phyloP scores from a whole-genome alignment of 2,329 filamentous ascomycete species.

The Aspergillus sp. region DNA sequence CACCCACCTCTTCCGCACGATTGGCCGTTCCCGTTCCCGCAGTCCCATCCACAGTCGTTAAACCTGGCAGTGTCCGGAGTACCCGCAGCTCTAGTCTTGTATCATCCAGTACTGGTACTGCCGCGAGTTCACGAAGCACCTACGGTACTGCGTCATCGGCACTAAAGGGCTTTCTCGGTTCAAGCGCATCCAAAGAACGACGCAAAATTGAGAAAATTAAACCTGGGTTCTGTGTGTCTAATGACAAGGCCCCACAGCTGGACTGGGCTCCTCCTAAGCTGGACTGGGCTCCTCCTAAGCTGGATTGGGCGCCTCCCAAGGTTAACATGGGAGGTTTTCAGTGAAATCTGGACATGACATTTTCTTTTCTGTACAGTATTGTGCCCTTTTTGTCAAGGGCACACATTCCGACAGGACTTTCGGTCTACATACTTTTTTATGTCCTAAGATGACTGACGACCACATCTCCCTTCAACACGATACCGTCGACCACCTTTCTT shows the following conservation, averaged over 20 bases:
- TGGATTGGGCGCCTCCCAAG: conserved; percentile 17
- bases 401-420: conserved; percentile 6
- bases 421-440: conserved; percentile 5
- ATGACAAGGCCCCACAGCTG: conserved; percentile 27
- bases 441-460: neutral
- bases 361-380: neutral
- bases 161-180: conserved; percentile 28
- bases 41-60: conserved; percentile 18
- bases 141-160: conserved; percentile 32
- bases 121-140: conserved; percentile 25
- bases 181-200: conserved; percentile 23
- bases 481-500: too few relatives aligned
- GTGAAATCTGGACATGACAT: too few relatives aligned
- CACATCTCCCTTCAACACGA: too few relatives aligned
- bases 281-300: conserved; percentile 32
- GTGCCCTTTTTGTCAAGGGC: neutral
- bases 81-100: conserved; percentile 31
- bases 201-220: conserved; percentile 22
- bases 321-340: too few relatives aligned
- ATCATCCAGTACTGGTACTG: conserved; percentile 27
- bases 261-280: conserved; percentile 23
- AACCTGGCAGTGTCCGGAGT: conserved; percentile 31
- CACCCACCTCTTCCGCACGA: conserved; percentile 15
- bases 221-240: conserved; percentile 22
- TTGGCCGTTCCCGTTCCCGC: conserved; percentile 28